Evolutionary conservation across 164 flowering plant species (phyloP).

Genomic region (Aristolochia contorta): DNA sequence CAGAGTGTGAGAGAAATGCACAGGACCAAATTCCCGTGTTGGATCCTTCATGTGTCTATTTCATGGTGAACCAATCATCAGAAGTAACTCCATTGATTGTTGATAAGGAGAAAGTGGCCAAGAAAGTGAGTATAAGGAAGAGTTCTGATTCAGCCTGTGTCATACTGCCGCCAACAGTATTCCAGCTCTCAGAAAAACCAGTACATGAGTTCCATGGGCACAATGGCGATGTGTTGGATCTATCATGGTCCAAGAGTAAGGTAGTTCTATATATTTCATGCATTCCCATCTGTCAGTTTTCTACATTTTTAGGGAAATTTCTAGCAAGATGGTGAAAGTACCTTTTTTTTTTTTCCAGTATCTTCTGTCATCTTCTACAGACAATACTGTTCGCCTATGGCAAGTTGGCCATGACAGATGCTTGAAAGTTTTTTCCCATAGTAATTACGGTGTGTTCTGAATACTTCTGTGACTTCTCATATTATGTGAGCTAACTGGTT

Average conservation of each 20-base stretch:
- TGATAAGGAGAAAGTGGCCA: constrained; percentile 46
- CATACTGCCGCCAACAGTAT: constrained; percentile 68
- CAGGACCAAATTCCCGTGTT: constrained; percentile 41
- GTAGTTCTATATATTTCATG: constrained; percentile 22
- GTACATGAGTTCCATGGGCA: constrained; percentile 84
- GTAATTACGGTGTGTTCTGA: constrained; percentile 56
- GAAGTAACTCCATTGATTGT: constrained; percentile 49
- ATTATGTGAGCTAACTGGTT: background rate
- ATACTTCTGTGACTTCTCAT: background rate
- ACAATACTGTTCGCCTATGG: constrained; percentile 89
- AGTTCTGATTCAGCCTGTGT: constrained; percentile 69
- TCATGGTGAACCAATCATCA: constrained; percentile 56
- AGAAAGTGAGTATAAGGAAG: constrained; percentile 33
- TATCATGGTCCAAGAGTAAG: constrained; percentile 86
- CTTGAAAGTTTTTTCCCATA: constrained; percentile 57
- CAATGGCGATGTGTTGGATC: constrained; percentile 61
- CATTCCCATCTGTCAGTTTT: background rate
- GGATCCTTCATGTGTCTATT: constrained; percentile 70
- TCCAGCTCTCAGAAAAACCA: constrained; percentile 70
- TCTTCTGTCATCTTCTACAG: constrained; percentile 78
- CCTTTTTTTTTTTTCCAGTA: constrained; percentile 35
- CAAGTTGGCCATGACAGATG: constrained; percentile 58
- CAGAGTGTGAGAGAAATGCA: constrained; percentile 53
- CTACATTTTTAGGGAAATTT: background rate
- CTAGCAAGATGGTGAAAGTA: background rate